These are phyloP conservation scores for Endogone sp. DNA, from an alignment of 192 early-diverging fungal species.

Conservation along the genomic window DNA sequence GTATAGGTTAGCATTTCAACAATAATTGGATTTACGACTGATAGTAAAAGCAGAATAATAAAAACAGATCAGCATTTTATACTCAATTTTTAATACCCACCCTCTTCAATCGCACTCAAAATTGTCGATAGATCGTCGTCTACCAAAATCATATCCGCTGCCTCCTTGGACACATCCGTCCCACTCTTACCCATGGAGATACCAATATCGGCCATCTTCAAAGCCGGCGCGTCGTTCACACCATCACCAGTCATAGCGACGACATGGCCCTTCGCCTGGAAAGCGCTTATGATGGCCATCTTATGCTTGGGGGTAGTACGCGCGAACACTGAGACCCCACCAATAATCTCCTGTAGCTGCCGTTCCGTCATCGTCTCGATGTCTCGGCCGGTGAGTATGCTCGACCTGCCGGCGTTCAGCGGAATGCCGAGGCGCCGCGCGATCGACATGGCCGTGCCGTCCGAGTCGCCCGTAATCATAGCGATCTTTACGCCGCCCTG, in stretches of 20 bases:
- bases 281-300: conserved; percentile 83
- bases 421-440: conserved; percentile 84
- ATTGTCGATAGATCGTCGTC: conserved; percentile 96
- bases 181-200: conserved; percentile 95
- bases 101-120: conserved; percentile 93
- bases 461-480: conserved; percentile 99
- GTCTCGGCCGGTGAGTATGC: conserved; percentile 68
- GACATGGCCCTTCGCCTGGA: conserved; percentile 80
- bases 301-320: conserved; percentile 87
- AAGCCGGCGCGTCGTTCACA: conserved; percentile 93
- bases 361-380: conserved; percentile 64
- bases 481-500: conserved; percentile 81
- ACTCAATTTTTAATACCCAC: no score
- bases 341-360: conserved; percentile 60
- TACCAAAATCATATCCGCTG: conserved; percentile 94
- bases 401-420: conserved; percentile 45
- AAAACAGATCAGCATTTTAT: no score
- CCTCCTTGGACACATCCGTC: conserved; percentile 95
- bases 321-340: conserved; percentile 68
- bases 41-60: no score
- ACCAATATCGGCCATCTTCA: conserved; percentile 92
- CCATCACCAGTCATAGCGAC: conserved; percentile 99
- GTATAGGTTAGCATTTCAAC: no score
- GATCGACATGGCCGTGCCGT: conserved; percentile 86
- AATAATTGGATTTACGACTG: no score